These are phyloP conservation scores for Leishmania mexicana DNA, from an alignment of 208 protist species.

Conservation along the genomic window DNA sequence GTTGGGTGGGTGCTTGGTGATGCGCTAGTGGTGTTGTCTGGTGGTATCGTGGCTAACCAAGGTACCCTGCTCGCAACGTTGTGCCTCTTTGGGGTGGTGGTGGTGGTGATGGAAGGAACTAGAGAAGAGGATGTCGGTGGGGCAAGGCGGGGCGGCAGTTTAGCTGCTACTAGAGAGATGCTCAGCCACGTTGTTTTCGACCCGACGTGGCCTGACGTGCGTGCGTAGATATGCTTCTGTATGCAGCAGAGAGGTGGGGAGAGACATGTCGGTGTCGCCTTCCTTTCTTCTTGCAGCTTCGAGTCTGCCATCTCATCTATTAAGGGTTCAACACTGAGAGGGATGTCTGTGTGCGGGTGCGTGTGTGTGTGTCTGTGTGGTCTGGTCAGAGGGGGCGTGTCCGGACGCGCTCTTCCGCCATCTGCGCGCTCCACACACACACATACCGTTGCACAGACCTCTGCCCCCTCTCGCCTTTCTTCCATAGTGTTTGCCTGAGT, in stretches of 20 bases:
- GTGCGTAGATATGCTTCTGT: background rate
- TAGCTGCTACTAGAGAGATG: background rate
- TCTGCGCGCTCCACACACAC: background rate
- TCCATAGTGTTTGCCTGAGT: slow-evolving; percentile 78
- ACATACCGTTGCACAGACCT: background rate
- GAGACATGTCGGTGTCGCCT: background rate
- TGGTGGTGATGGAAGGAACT: background rate
- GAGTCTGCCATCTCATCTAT: slow-evolving; percentile 69
- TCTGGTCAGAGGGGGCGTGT: background rate
- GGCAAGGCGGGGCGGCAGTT: background rate
- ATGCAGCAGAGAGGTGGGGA: background rate
- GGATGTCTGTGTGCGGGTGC: slow-evolving; percentile 5
- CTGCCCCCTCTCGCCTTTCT: slow-evolving; percentile 9
- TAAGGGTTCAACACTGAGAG: slow-evolving; percentile 61
- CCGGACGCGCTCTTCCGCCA: background rate
- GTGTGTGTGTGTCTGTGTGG: slow-evolving; percentile 10
- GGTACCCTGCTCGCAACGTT: background rate
- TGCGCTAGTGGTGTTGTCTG: background rate
- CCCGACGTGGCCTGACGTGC: background rate
- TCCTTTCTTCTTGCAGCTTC: background rate
- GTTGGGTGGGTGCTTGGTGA: background rate
- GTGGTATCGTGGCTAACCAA: background rate
- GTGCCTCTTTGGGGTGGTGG: background rate
- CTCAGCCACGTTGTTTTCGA: background rate
- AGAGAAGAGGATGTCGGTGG: background rate